Base-by-base conservation (phyloP, 805 yeast species). In the Hanseniaspora mollemarum region DNA sequence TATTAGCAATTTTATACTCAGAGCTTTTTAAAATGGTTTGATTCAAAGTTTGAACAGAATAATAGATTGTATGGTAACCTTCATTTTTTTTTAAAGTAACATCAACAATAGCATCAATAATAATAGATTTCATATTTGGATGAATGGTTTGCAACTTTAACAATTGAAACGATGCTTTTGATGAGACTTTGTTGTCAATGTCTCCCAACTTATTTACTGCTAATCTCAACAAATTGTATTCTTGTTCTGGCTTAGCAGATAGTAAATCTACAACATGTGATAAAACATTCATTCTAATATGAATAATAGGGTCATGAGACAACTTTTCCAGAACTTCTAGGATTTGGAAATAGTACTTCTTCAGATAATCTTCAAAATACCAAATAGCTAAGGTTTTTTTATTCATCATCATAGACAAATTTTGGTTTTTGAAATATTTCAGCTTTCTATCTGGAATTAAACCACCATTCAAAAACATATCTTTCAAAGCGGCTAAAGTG, bases 131-230 rank as follows among this genome's bases (percentile, higher is more conserved):
- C 97, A 92, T 92, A 45, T 92, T 92, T 18, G 98, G 98, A 64
- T 92, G 98, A 3, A 80, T 82, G 64, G 86, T 94, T 64, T 92
- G 84, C 38, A 87, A 67, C 59, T 82, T 81, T 56, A 88, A 71
- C 42, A 92, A 68, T 56, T 81, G 80, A 64, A 77, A 86, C 4
- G 96, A 87, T 1, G 94, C 78, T 61, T 85, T 85, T 0, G 97
- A 83, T 1, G 94, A 78, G 4, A 92, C 95, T 62, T 87, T 87
- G 55, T 85, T 83, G 55, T 90, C 96, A 40, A 76, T 75, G 63
- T 92, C 98, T 67, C 98, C 98, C 33, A 92, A 72, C 64, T 92
- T 92, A 65, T 92, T 92, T 42, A 87, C 92, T 49, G 95, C 95
- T 49, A 92, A 72, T 58, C 87, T 76, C 59, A 92, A 72, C 57